Evolutionary conservation across 2,329 filamentous ascomycete species (phyloP).

Genomic region (Fusarium mundagurra): DNA sequence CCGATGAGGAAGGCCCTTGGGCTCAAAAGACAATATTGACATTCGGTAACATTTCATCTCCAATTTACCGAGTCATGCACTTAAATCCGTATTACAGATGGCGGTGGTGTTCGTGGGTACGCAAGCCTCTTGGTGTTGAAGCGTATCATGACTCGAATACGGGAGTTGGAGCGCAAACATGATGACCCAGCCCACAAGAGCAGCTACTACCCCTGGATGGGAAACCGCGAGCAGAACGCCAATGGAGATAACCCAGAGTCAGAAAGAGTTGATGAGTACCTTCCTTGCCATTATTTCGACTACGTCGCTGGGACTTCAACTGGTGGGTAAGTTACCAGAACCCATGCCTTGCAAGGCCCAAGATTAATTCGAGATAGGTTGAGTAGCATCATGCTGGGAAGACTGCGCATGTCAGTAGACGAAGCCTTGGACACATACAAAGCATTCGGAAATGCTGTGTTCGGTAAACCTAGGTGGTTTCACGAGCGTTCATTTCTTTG

Average conservation of each 20-base stretch:
- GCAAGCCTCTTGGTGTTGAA: neutral
- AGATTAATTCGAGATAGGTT: neutral
- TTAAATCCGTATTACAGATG: neutral
- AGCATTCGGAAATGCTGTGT: neutral
- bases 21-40: neutral
- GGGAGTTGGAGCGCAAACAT: neutral
- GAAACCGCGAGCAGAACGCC: accelerated
- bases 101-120: neutral
- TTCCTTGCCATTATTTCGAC: neutral
- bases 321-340: neutral
- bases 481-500: neutral
- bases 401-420: neutral
- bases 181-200: too few relatives aligned
- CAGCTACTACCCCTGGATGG: neutral
- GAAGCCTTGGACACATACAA: neutral
- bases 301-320: neutral
- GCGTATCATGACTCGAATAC: neutral
- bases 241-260: neutral
- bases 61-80: too few relatives aligned
- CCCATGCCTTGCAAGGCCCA: too few relatives aligned
- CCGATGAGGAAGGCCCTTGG: accelerated
- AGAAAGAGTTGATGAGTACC: neutral
- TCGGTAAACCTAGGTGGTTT: conserved; percentile 4
- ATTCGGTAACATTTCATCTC: neutral
- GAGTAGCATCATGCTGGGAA: neutral